These are phyloP conservation scores for Amanita pallidorosea DNA, from an alignment of 768 basidiomycete genomes.

Conservation along the genomic window DNA sequence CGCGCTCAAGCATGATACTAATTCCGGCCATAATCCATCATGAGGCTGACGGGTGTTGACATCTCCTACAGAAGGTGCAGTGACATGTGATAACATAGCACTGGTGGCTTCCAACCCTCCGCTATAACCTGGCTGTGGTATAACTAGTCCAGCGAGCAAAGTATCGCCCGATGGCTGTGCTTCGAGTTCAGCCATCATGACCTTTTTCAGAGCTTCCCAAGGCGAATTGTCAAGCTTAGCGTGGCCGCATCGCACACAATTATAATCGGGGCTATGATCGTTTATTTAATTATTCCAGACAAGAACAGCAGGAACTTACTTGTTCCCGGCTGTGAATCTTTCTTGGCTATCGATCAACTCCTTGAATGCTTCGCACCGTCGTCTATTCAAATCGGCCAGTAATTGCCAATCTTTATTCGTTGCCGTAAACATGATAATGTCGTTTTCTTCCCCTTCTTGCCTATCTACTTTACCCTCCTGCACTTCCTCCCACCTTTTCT, in stretches of 20 bases:
- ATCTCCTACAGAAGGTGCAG: slow-evolving; percentile 21
- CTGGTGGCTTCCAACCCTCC: neutral
- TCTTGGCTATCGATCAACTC: slow-evolving; percentile 42
- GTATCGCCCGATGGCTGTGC: slow-evolving; percentile 40
- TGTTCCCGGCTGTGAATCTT: slow-evolving; percentile 44
- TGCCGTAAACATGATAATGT: slow-evolving; percentile 27
- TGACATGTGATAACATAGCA: slow-evolving; percentile 1
- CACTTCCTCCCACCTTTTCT: slow-evolving; percentile 38
- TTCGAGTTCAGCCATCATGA: slow-evolving; percentile 41
- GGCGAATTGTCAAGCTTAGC: slow-evolving; percentile 44
- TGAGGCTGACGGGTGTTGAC: slow-evolving; percentile 12
- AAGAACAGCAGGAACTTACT: slow-evolving; percentile 13
- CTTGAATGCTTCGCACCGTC: slow-evolving; percentile 32
- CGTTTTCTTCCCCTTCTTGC: neutral
- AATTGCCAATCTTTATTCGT: slow-evolving; percentile 33
- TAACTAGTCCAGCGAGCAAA: slow-evolving; percentile 19
- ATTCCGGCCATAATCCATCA: slow-evolving; percentile 29
- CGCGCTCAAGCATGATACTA: slow-evolving; percentile 45
- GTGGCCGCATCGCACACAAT: slow-evolving; percentile 44
- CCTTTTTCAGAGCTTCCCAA: slow-evolving; percentile 51
- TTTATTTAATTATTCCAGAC: neutral
- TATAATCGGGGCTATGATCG: slow-evolving; percentile 13
- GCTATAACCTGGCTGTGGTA: neutral
- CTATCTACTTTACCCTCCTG: slow-evolving; percentile 26
- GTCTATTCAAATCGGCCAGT: slow-evolving; percentile 39